These are phyloP conservation scores for Coemansia sp. DNA, from an alignment of 371 early-diverging fungal species.

Conservation along the genomic window DNA sequence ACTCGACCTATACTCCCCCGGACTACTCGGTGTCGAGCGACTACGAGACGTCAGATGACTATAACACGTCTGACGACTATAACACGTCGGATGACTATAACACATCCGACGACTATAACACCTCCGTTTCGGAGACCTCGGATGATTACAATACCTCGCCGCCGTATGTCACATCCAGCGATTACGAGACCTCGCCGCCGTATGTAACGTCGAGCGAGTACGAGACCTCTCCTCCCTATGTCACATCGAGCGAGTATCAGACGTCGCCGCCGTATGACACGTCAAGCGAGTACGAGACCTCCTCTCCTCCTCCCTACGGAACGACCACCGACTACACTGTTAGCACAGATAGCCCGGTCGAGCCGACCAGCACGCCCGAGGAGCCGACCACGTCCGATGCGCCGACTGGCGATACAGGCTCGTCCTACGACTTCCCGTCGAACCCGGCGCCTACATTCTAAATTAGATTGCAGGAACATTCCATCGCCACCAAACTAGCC, in stretches of 20 bases:
- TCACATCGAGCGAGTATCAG: neutral
- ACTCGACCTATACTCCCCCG: neutral
- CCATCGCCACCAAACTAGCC: too few species aligned
- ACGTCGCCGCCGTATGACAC: neutral
- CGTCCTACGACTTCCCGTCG: neutral
- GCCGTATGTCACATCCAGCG: neutral
- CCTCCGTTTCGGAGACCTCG: neutral
- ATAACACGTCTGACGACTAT: neutral
- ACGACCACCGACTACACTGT: neutral
- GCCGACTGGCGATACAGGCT: neutral
- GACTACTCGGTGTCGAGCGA: neutral
- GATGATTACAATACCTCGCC: neutral
- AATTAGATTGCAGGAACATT: neutral
- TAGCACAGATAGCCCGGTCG: neutral
- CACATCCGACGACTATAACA: neutral
- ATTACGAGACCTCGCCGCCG: neutral
- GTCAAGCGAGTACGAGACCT: slow-evolving; percentile 9
- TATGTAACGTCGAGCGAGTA: slow-evolving; percentile 2
- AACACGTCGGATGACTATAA: neutral
- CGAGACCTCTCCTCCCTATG: neutral
- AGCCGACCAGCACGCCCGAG: neutral
- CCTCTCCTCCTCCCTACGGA: neutral
- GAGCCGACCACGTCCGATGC: neutral
- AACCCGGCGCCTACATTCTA: slow-evolving; percentile 4
- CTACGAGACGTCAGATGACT: neutral